Evolutionary conservation across 2,329 filamentous ascomycete genomes (phyloP), one percentile per base, ranked within the genome.

Genomic region (Aspergillus jensenii): DNA sequence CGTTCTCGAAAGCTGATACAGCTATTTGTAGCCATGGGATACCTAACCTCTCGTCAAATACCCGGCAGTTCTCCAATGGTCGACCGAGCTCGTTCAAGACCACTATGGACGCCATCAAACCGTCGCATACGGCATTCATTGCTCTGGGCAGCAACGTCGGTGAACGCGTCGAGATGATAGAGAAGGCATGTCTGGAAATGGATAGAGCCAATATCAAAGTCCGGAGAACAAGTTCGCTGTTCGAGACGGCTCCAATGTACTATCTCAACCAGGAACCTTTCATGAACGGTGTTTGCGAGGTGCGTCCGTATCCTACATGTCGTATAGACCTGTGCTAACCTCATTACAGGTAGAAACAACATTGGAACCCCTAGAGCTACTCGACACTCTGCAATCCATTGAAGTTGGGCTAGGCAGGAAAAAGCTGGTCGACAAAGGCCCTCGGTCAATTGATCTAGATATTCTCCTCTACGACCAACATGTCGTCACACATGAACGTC

Each of bases 201-300:
- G 86, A 90, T 62, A 78, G 81, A 45, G 81, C 85, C 21, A 87
- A 86, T 35, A 91, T 98, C 70, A 84, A 77, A 53, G 84, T 99
- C 40, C 82, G 86, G 68, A 83, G 88, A 67, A 96, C 93, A 0
- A 98, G 93, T 73, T 89, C 87, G 60, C 80, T 99, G 3, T 99
- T 95, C 84, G 92, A 98, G 78, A 99, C 93, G 3, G 87, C 91
- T 67, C 91, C 95, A 21, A 99, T 99, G 95, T 99, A 99, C 75
- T 90, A 97, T 62, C 79, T 90, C 62, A 89, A 97, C 62, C 95
- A 99, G 74, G 87, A 87, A 62, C 84, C 85, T 31, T 99, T 99
- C 71, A 79, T 97, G 48, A 99, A 99, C 71, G 95, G 92, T 19
- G 93, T 88, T 57, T 96, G 91, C 74, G 90, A 96, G 86, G 92